Base-by-base conservation (phyloP, 2,329 filamentous ascomycete genomes). In the Sporothrix dimorphospora region DNA sequence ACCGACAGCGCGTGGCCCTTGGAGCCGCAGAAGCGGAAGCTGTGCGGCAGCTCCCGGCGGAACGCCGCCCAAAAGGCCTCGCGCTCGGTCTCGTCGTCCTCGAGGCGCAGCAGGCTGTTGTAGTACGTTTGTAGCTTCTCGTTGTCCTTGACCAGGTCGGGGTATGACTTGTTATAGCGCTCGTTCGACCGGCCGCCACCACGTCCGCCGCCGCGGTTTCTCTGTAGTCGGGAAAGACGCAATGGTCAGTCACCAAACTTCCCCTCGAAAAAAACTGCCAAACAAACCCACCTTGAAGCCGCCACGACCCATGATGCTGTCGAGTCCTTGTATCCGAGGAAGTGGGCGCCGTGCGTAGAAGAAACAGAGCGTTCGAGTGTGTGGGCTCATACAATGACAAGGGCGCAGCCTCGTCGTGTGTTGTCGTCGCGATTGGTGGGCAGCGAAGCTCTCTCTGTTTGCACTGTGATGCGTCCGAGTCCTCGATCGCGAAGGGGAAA, bases 1-100 rank as follows among this genome's bases (percentile, higher is more conserved):
- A 98, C 96, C 72, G 93, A 89, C 73, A 97, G 86, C n/a, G 96
- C 96, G 83, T 99, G 95, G 74, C 93, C 93, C 86, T 95, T 97
- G 63, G 94, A 98, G 49, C 96, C 96, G 73, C 94, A 97, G 83
- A 99, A 99, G 74, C 96, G 90, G 85, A 98, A 99, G 82, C 94
- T 98, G 84, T 98, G 98, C 71, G 96, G 96, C 68, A 99, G 85
- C 79, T 98, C 94, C 75, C 91, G 89, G 78, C 90, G 89, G 80
- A 98, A 85, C 0, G 92, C 89, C 49, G 88, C 87, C 96, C 96
- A 99, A 82, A 98, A 98, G 11, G 88, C 86, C 72, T 89, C 85
- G 78, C 88, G 90, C 83, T 98, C 95, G 61, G 91, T 89, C 67
- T 74, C 72, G 19, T 72, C 71, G 53, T 94, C 92, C 0, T 92